Percentiles rank a stretch among this genome's conserved stretches.
Evolutionary conservation across 2,329 filamentous ascomycete genomes (phyloP).

Genomic region (Talaromyces sp.): DNA sequence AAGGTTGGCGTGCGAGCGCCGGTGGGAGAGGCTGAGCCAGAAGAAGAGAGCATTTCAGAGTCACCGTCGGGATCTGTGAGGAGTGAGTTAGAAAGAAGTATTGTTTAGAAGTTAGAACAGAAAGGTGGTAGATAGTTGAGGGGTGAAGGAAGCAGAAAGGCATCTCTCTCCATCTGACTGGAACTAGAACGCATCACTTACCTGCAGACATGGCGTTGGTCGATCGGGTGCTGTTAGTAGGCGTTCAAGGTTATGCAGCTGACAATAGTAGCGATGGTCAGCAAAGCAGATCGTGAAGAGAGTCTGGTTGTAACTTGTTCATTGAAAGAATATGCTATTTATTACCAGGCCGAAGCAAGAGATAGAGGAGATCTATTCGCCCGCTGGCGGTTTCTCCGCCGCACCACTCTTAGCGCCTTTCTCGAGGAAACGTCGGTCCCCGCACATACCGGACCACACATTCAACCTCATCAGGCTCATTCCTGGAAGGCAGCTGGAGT

Average conservation of each 20-base stretch:
- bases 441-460: conserved; percentile 34
- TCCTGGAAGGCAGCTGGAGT: conserved; percentile 17
- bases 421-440: conserved; percentile 19
- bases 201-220: neutral
- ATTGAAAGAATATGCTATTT: no score
- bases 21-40: conserved; percentile 29
- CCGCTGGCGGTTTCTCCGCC: neutral
- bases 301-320: no score
- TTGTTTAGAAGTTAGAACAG: neutral
- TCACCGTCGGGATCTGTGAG: conserved; percentile 49
- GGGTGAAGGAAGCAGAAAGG: no score
- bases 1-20: conserved; percentile 39
- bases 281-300: no score
- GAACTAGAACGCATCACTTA: neutral
- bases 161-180: no score
- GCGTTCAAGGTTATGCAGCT: neutral
- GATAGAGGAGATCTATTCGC: no score
- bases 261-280: neutral
- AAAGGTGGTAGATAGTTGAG: neutral
- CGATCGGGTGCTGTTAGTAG: neutral
- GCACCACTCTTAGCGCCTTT: neutral
- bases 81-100: neutral
- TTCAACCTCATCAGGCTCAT: conserved; percentile 16
- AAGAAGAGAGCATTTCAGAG: conserved; percentile 52
- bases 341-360: no score